These are phyloP conservation scores for Quercus lobata DNA, from an alignment of 331 rosid species.

Conservation along the genomic window DNA sequence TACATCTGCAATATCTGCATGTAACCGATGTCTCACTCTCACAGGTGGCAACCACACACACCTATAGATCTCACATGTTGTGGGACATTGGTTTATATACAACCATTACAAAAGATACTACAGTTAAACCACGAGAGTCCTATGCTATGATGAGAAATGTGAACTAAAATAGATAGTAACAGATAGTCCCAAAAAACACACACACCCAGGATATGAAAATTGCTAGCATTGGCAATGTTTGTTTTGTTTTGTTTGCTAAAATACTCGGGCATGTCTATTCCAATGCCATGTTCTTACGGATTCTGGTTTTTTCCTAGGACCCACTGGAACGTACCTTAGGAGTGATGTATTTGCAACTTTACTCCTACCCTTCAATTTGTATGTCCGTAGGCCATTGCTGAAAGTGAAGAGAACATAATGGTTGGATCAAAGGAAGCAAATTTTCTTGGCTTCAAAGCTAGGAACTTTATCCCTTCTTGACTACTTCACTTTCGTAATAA, in stretches of 20 bases:
- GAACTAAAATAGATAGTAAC: constrained; percentile 2
- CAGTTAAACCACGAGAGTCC: no score
- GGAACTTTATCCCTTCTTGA: constrained; percentile 32
- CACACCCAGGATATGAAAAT: not conserved
- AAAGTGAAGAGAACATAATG: constrained; percentile 1
- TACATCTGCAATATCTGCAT: no score
- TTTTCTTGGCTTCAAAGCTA: constrained; percentile 49
- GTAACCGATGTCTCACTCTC: no score
- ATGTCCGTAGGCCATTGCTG: constrained; percentile 12
- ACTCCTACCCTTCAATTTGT: constrained; percentile 61
- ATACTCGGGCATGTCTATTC: not conserved
- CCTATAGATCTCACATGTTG: no score
- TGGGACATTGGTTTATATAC: no score
- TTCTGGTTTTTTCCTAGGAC: not conserved
- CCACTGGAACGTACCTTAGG: constrained; percentile 42
- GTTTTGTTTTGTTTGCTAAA: no score
- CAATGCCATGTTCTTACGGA: constrained; percentile 19
- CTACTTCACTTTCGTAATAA: constrained; percentile 20
- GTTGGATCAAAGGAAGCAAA: not conserved
- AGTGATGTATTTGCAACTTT: constrained; percentile 53
- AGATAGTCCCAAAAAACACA: not conserved
- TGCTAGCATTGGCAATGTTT: not conserved
- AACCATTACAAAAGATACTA: no score
- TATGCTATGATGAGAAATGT: not conserved
- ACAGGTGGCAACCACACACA: no score